These are phyloP conservation scores for Fragilaria radians DNA, from an alignment of 108 stramenopile species.

Conservation along the genomic window DNA sequence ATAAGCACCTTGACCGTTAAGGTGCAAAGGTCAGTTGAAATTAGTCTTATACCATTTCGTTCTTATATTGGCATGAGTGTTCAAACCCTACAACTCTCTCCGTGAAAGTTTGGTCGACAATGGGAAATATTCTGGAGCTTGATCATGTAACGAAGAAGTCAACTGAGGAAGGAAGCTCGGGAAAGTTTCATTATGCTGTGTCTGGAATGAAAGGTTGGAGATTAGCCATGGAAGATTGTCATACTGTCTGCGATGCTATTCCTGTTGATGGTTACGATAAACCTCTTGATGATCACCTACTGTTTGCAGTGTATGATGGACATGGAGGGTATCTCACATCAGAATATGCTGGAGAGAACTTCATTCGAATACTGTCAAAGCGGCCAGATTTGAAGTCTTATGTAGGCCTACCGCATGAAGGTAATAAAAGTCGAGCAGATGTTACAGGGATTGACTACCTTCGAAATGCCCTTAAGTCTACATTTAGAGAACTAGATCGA, in stretches of 20 bases:
- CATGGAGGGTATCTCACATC: slow-evolving; percentile 87
- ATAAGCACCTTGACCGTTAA: too few species aligned
- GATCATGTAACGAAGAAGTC: slow-evolving; percentile 47
- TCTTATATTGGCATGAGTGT: too few species aligned
- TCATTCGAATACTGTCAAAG: slow-evolving; percentile 44
- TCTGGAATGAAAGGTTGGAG: slow-evolving; percentile 86
- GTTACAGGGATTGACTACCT: slow-evolving; percentile 50
- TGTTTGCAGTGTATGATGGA: slow-evolving; percentile 88
- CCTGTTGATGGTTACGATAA: slow-evolving; percentile 10
- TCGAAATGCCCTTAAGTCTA: slow-evolving; percentile 44
- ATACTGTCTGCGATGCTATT: slow-evolving; percentile 30
- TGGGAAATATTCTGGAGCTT: slow-evolving; percentile 15
- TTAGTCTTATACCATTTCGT: too few species aligned
- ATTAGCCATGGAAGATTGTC: slow-evolving; percentile 78
- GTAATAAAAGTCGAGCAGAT: slow-evolving; percentile 22
- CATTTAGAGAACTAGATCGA: slow-evolving; percentile 67
- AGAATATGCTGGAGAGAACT: slow-evolving; percentile 49
- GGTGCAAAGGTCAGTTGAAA: too few species aligned
- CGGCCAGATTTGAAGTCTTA: slow-evolving; percentile 47
- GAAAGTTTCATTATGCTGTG: slow-evolving; percentile 24
- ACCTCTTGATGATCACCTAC: slow-evolving; percentile 43
- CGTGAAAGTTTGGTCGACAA: slow-evolving; percentile 8
- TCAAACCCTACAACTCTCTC: too few species aligned
- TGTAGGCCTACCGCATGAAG: slow-evolving; percentile 23
- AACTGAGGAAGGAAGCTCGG: slow-evolving; percentile 45